Evolutionary conservation across 495 filamentous ascomycete genomes (phyloP), one percentile per base, ranked within the genome.

Genomic region (Barbatosphaeria neglecta): DNA sequence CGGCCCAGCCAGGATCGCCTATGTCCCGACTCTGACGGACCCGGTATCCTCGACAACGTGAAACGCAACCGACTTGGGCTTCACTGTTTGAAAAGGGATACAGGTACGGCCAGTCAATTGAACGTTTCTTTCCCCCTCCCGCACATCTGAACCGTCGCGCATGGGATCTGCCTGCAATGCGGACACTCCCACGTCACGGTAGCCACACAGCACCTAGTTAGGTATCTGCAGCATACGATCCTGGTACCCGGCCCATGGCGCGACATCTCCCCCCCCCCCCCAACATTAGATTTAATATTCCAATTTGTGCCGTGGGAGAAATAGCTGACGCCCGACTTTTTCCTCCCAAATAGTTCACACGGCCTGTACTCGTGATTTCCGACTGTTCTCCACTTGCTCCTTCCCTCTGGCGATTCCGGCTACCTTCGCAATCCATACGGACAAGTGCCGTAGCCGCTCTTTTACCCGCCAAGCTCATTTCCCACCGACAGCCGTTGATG

Each of bases 51-150:
- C 40, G 40, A 17, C 25, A 23, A 24, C 45, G 43, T 63, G 60
- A 63, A 61, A 63, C 60, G 44, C 47, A 44, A 45, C 46, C 53
- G 55, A 57, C 52, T 56, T 55, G 50, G 45, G 15, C 47, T 40
- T 41, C 22, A 18, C 20, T 23, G 39, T 15, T n/a, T 9, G 15
- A 11, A 24, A n/a, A 35, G 31, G n/a, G n/a, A n/a, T n/a, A 23
- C 20, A 41, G 39, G 39, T 41, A 41, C 20, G 15, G 22, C 22
- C 20, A 19, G 17, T 15, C 13, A 16, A 5, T 15, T 4, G 13
- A 35, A n/a, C 9, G 13, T 35, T 35, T 35, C 39, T 22, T 6
- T 11, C 7, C 1, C 39, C 18, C 10, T 23, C 6, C 19, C 13
- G 3, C 39, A 19, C 17, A 3, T 16, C 19, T 15, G 20, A 23